Conservation (phyloP, 495 filamentous ascomycete species). For the Aspergillus conjunctus region DNA sequence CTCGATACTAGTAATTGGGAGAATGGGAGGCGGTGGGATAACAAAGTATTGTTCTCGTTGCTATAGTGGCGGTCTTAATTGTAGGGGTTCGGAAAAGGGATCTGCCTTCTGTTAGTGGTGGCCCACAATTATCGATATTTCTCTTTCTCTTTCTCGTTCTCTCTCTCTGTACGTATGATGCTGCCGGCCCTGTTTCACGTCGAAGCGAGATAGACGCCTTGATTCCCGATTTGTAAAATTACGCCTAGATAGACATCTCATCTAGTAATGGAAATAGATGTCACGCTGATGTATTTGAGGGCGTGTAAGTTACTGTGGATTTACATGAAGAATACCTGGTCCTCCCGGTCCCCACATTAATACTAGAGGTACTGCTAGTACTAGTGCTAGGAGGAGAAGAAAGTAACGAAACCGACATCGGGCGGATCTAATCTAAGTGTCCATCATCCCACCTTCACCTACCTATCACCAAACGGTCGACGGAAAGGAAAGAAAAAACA, state of each 20-base stretch:
- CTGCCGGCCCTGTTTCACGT: too few relatives aligned
- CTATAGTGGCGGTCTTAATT: slow-evolving; percentile 2
- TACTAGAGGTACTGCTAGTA: background rate
- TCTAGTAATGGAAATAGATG: background rate
- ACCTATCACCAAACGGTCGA: slow-evolving; percentile 12
- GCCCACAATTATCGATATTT: background rate
- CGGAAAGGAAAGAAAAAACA: background rate
- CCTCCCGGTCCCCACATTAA: background rate
- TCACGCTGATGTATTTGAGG: background rate
- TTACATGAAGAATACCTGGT: background rate
- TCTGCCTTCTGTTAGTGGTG: background rate
- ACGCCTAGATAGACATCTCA: too few relatives aligned
- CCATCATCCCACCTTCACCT: slow-evolving; percentile 29
- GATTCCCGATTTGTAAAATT: too few relatives aligned
- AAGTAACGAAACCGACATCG: slow-evolving; percentile 25
- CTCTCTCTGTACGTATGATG: too few relatives aligned
- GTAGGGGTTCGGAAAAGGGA: background rate
- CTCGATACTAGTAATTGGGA: background rate
- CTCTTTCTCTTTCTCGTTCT: too few relatives aligned
- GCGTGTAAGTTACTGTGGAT: background rate
- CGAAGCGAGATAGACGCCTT: too few relatives aligned
- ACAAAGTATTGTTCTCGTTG: background rate
- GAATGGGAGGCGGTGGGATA: background rate
- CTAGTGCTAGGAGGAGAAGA: background rate
- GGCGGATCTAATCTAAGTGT: slow-evolving; percentile 34